phyloP scores from a whole-genome alignment of 768 basidiomycete genomes.

The Rhodotorula diobovata region DNA sequence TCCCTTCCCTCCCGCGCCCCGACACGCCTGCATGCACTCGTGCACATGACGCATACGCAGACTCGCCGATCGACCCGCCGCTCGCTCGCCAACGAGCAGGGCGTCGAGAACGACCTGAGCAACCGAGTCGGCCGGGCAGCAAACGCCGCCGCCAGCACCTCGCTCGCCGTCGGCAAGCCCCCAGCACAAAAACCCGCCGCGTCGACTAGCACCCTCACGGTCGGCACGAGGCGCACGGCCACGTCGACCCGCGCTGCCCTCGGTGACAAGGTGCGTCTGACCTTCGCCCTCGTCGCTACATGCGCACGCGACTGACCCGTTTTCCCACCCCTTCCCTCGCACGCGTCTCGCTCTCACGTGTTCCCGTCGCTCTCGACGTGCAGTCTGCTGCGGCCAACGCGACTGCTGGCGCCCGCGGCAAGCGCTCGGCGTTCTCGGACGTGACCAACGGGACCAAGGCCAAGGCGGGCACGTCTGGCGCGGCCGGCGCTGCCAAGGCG shows the following conservation, averaged over 20 bases:
- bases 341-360: neutral
- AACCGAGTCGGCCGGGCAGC: constrained; percentile 12
- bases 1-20: neutral
- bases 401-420: constrained; percentile 55
- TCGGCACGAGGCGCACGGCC: neutral
- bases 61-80: constrained; percentile 36
- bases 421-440: constrained; percentile 70
- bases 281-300: constrained; percentile 2
- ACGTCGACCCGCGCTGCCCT: constrained; percentile 1
- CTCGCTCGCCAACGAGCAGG: constrained; percentile 23
- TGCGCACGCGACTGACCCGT: constrained; percentile 6
- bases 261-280: constrained; percentile 24
- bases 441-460: constrained; percentile 52
- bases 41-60: neutral
- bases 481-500: neutral
- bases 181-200: neutral
- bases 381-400: constrained; percentile 5
- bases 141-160: neutral
- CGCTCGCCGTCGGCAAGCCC: constrained; percentile 11
- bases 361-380: neutral
- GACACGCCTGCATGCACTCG: neutral
- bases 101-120: constrained; percentile 34
- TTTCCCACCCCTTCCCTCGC: neutral
- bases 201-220: neutral
- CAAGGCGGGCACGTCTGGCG: constrained; percentile 18